phyloP scores from a whole-genome alignment of 345 rosid species.

The Dovyalis caffra region DNA sequence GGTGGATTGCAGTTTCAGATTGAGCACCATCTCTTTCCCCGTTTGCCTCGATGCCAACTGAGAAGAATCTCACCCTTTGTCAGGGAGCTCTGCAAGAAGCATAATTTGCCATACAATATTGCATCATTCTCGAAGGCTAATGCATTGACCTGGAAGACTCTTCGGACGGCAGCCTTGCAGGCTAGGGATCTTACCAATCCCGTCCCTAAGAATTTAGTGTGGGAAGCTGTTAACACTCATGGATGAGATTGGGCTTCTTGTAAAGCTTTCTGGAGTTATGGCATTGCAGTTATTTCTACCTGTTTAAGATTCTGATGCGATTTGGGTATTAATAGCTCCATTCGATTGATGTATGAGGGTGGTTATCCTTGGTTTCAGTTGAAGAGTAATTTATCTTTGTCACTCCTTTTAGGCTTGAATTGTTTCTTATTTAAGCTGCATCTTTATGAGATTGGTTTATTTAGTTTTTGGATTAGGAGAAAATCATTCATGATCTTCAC shows the following conservation, averaged over 20 bases:
- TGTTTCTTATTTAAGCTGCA: neutral
- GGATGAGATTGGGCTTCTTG: conserved; percentile 28
- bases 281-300: conserved; percentile 17
- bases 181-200: conserved; percentile 44
- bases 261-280: conserved; percentile 15
- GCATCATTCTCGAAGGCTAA: conserved; percentile 54
- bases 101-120: conserved; percentile 39
- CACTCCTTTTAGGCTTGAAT: conserved; percentile 27
- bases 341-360: conserved; percentile 16
- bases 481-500: conserved; percentile 2
- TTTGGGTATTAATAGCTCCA: conserved; percentile 12
- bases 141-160: conserved; percentile 37
- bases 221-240: conserved; percentile 60
- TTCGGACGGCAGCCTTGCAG: conserved; percentile 48
- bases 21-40: conserved; percentile 71
- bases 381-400: conserved; percentile 25
- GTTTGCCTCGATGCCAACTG: conserved; percentile 51
- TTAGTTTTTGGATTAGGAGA: conserved; percentile 1
- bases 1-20: conserved; percentile 78
- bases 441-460: conserved; percentile 5
- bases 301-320: conserved; percentile 1
- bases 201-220: conserved; percentile 50
- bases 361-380: conserved; percentile 9
- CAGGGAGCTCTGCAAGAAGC: conserved; percentile 57
- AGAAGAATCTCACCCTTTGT: conserved; percentile 48